These are phyloP conservation scores for Massospora cicadina DNA, from an alignment of 371 early-diverging fungal genomes.

Conservation along the genomic window DNA sequence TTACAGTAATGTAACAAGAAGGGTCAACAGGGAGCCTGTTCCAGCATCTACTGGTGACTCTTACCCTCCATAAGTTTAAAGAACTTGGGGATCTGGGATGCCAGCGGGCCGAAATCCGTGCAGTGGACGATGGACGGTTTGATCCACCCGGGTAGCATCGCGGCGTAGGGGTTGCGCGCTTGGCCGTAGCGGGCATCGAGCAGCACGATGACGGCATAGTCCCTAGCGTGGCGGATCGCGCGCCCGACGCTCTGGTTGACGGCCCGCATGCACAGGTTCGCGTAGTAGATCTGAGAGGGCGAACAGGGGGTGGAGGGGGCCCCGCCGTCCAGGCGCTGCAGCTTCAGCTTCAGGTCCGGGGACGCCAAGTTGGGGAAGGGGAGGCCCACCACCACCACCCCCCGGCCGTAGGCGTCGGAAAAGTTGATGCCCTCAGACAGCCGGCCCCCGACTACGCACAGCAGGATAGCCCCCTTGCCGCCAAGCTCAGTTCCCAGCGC, in stretches of 20 bases:
- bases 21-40: no score
- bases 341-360: not conserved
- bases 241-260: slow-evolving; percentile 96
- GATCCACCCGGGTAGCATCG: slow-evolving; percentile 8
- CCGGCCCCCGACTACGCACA: slow-evolving; percentile 93
- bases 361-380: slow-evolving; percentile 53
- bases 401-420: slow-evolving; percentile 66
- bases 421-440: slow-evolving; percentile 98
- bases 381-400: slow-evolving; percentile 75
- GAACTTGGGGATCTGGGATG: not conserved
- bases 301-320: not conserved
- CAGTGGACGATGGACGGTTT: not conserved
- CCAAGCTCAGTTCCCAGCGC: not conserved
- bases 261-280: slow-evolving; percentile 85
- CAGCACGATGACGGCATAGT: slow-evolving; percentile 59
- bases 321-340: slow-evolving; percentile 5
- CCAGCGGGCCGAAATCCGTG: not conserved
- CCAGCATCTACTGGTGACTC: no score
- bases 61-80: not conserved
- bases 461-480: slow-evolving; percentile 53
- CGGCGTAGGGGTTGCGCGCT: not conserved
- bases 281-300: slow-evolving; percentile 54
- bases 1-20: no score
- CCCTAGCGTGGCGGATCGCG: slow-evolving; percentile 74
- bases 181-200: slow-evolving; percentile 41